A percentile compares a stretch with the other conserved stretches of the same genome.
Conservation (phyloP, 78 protist species). For the Dictyostelium firmibasis region DNA sequence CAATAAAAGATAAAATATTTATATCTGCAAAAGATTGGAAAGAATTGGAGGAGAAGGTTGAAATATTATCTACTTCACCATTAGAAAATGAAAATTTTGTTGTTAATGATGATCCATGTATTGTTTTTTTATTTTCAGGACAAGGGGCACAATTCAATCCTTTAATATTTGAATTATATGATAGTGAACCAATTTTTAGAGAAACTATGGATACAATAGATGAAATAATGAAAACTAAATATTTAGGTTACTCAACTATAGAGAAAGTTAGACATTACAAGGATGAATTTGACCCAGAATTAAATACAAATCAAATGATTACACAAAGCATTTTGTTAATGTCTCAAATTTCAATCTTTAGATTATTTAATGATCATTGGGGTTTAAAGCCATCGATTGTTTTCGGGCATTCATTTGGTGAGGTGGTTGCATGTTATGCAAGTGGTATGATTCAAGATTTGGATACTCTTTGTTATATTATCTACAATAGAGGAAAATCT, state of each 20-base stretch:
- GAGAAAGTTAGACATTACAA: not conserved
- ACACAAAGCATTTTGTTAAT: slow-evolving; percentile 34
- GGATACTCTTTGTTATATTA: not conserved
- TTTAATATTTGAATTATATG: slow-evolving; percentile 1
- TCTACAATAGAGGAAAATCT: slow-evolving; percentile 6
- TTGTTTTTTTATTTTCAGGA: slow-evolving; percentile 28
- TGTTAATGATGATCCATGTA: not conserved
- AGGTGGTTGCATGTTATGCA: not conserved
- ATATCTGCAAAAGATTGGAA: not conserved
- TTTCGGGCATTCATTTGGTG: slow-evolving; percentile 15
- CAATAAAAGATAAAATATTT: not conserved
- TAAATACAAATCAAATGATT: not conserved
- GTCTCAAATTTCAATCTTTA: not conserved
- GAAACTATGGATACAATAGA: slow-evolving; percentile 3
- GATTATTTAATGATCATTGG: not conserved
- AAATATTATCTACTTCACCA: not conserved
- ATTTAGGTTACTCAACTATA: not conserved
- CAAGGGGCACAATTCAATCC: slow-evolving; percentile 67
- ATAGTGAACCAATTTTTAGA: not conserved
- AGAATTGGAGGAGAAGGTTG: not conserved
- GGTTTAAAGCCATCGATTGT: slow-evolving; percentile 29
- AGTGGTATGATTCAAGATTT: slow-evolving; percentile 9
- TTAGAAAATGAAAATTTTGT: not conserved
- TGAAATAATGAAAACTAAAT: not conserved
- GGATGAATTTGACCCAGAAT: slow-evolving; percentile 4